Evolutionary conservation across 164 flowering plant species (phyloP), one percentile per base, ranked within the genome.

Genomic region (Chloranthus sessilifolius): DNA sequence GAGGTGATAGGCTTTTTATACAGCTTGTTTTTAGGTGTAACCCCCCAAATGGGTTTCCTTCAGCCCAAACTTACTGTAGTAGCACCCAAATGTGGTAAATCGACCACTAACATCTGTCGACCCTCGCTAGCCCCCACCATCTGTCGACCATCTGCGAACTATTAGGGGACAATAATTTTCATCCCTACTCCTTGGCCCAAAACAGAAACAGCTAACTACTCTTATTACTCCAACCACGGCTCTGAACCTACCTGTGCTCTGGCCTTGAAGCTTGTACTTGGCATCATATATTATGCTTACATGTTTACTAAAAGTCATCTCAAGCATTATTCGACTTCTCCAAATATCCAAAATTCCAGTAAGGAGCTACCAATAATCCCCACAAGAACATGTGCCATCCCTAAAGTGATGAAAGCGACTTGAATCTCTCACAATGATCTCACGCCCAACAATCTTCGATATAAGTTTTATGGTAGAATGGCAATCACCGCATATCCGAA

Each of bases 401-500:
- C 36, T 45, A 28, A 55, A 55, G 25, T 55, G 52, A 21, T 38
- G 52, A 30, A 57, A 40, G 14, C 53, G 54, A 24, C 52, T 57
- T 1, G 47, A 28, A 40, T 57, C 53, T 27, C 46, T 48, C 4
- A 57, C 46, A 37, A 57, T 4, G 26, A 57, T 48, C 24, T 48
- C 54, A 11, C 34, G 38, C 16, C 21, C 22, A 28, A 48, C 53
- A 12, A 57, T 38, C 25, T 39, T 40, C 3, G 47, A 27, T 9
- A 47, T 47, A 22, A 57, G 40, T 24, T 57, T 57, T 28, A 57
- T 57, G 7, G 38, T 47, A 37, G 42, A 34, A 47, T 56, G 60
- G 33, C 52, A 56, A 37, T 46, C 60, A 26, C 60, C 52, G 27
- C 60, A 47, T 11, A 48, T 39, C 7, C 53, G 20, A 20, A 57